Evolutionary conservation across 2,329 filamentous ascomycete species (phyloP).

Genomic region (Ophiocordyceps sinensis): DNA sequence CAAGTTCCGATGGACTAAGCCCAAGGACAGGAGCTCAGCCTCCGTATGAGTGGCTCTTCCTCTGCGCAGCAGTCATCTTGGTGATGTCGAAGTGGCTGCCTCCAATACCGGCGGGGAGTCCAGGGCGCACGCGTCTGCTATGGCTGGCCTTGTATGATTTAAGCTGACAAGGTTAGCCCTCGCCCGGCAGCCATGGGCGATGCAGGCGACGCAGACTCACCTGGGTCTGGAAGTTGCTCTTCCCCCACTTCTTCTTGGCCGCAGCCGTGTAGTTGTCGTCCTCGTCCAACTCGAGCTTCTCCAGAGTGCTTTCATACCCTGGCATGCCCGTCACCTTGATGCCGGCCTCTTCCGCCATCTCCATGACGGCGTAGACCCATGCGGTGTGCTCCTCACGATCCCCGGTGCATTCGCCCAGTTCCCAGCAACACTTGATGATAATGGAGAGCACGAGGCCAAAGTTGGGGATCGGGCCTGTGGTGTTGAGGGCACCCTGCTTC

Average conservation of each 20-base stretch:
- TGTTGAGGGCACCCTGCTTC: neutral
- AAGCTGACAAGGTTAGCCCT: neutral
- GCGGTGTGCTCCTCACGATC: neutral
- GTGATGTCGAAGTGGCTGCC: slow-evolving; percentile 1
- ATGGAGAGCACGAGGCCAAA: neutral
- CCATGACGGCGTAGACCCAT: slow-evolving; percentile 5
- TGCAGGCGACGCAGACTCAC: neutral
- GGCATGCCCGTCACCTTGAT: slow-evolving; percentile 1
- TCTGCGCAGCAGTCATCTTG: neutral
- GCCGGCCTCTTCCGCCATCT: slow-evolving; percentile 4
- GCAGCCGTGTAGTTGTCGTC: neutral
- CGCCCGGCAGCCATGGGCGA: neutral
- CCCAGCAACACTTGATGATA: neutral
- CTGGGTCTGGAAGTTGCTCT: neutral
- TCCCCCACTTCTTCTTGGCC: neutral
- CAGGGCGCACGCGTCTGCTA: neutral
- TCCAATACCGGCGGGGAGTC: no score
- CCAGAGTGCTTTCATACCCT: neutral
- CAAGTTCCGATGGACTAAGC: no score
- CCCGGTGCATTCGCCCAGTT: neutral
- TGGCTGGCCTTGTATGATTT: neutral
- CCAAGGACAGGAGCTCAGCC: no score
- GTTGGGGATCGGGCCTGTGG: neutral
- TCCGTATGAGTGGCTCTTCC: neutral
- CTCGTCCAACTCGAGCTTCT: neutral